These are phyloP conservation scores for Pseudonitzschia multiseries DNA, from an alignment of 108 stramenopile species.

Conservation along the genomic window DNA sequence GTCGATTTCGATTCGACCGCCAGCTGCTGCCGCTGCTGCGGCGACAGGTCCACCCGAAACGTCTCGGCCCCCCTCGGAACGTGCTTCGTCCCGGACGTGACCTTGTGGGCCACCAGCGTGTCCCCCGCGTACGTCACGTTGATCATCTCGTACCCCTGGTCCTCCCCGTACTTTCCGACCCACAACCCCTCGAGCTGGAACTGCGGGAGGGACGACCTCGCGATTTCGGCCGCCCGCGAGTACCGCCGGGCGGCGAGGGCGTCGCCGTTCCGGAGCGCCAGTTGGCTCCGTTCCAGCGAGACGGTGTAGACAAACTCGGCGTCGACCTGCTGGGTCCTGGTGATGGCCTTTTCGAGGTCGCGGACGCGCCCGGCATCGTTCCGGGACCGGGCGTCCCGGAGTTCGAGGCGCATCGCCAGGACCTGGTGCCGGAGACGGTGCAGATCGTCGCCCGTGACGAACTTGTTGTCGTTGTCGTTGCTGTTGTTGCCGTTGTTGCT, in stretches of 20 bases:
- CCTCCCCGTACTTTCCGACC: slow-evolving; percentile 75
- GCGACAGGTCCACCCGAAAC: slow-evolving; percentile 68
- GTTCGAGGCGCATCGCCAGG: slow-evolving; percentile 36
- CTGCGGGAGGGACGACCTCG: slow-evolving; percentile 59
- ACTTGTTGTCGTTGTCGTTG: slow-evolving; percentile 12
- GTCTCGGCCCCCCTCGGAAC: slow-evolving; percentile 68
- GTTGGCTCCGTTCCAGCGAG: slow-evolving; percentile 42
- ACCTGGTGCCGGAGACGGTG: slow-evolving; percentile 53
- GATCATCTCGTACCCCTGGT: slow-evolving; percentile 81
- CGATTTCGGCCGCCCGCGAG: slow-evolving; percentile 39
- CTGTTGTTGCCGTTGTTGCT: neutral
- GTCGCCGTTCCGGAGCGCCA: slow-evolving; percentile 41
- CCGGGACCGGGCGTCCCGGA: slow-evolving; percentile 36
- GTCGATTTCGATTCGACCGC: no score
- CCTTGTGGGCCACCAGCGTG: slow-evolving; percentile 64
- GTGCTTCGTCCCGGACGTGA: slow-evolving; percentile 65
- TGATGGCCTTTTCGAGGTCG: slow-evolving; percentile 47
- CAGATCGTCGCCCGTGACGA: slow-evolving; percentile 57
- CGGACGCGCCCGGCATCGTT: slow-evolving; percentile 18
- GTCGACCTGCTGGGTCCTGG: slow-evolving; percentile 55
- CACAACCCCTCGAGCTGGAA: slow-evolving; percentile 75
- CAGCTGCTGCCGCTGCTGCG: neutral
- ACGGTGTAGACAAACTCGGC: slow-evolving; percentile 69
- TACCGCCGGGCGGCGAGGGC: slow-evolving; percentile 29
- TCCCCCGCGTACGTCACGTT: slow-evolving; percentile 77